Conservation (phyloP, 2,329 filamentous ascomycete species). For the Colletotrichum orchidophilum region DNA sequence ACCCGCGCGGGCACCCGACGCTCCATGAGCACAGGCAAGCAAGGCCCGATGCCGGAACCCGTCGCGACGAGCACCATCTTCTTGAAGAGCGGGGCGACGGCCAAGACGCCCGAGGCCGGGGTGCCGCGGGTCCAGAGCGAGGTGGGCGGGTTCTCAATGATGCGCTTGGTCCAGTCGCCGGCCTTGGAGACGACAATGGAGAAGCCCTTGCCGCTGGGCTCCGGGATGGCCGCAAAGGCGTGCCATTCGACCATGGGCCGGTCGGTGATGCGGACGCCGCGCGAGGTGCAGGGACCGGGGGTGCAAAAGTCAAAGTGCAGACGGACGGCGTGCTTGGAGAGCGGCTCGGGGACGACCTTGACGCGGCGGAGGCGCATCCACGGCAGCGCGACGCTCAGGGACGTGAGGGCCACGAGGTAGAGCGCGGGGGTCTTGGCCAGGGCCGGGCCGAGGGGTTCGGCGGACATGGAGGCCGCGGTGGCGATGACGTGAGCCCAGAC, state of each 20-base stretch:
- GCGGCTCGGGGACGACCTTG: constrained; percentile 70
- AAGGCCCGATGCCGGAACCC: constrained; percentile 77
- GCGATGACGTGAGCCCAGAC: constrained; percentile 71
- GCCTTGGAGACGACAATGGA: constrained; percentile 77
- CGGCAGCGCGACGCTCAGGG: constrained; percentile 73
- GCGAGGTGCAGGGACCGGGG: constrained; percentile 52
- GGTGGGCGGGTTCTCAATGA: constrained; percentile 69
- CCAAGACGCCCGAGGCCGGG: constrained; percentile 73
- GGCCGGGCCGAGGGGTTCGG: constrained; percentile 46
- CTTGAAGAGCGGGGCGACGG: constrained; percentile 72
- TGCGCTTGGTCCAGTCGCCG: constrained; percentile 76
- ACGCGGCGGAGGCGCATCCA: constrained; percentile 79
- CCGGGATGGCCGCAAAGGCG: constrained; percentile 78
- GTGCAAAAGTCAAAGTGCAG: constrained; percentile 75
- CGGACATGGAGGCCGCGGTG: constrained; percentile 57
- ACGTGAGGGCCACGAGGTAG: constrained; percentile 75
- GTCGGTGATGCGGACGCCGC: constrained; percentile 64
- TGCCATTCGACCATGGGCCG: constrained; percentile 77
- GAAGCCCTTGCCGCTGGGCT: constrained; percentile 63
- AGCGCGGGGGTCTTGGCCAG: constrained; percentile 57
- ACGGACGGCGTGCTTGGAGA: constrained; percentile 78
- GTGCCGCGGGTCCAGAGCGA: constrained; percentile 75
- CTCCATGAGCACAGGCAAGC: constrained; percentile 66
- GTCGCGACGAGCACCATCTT: constrained; percentile 75
- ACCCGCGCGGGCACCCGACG: constrained; percentile 64